Conservation (phyloP, 2,329 filamentous ascomycete genomes). For the Cladosporium oxysporum region DNA sequence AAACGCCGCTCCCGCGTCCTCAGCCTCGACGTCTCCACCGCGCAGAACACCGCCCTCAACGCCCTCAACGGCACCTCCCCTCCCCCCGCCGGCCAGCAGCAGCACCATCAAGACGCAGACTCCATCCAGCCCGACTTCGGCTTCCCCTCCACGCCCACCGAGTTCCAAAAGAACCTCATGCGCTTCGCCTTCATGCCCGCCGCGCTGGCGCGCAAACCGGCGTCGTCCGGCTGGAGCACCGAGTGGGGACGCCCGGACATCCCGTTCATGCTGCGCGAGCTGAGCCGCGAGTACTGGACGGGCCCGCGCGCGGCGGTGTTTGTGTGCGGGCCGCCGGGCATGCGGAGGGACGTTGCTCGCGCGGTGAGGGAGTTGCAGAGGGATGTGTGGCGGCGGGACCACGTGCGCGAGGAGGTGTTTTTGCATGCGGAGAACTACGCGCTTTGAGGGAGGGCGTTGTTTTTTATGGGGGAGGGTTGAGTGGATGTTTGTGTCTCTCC, state of each 20-base stretch:
- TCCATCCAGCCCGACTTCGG: slow-evolving; percentile 53
- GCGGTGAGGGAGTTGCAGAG: slow-evolving; percentile 81
- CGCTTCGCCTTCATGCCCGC: slow-evolving; percentile 78
- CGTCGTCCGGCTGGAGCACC: slow-evolving; percentile 77
- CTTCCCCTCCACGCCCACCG: slow-evolving; percentile 79
- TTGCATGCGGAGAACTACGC: slow-evolving; percentile 95
- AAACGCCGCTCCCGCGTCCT: slow-evolving; percentile 44
- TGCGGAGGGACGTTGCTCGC: slow-evolving; percentile 85
- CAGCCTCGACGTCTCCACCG: slow-evolving; percentile 33
- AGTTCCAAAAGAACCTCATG: slow-evolving; percentile 87
- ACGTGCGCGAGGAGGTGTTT: slow-evolving; percentile 83
- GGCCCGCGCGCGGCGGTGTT: slow-evolving; percentile 84
- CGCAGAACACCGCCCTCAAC: slow-evolving; percentile 41
- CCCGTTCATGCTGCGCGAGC: slow-evolving; percentile 79
- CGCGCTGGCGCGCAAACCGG: slow-evolving; percentile 41
- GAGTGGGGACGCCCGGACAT: slow-evolving; percentile 91
- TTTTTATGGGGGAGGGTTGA: background rate
- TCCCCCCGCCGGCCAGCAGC: slow-evolving; percentile 19
- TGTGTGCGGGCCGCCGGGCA: slow-evolving; percentile 84
- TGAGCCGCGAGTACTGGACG: slow-evolving; percentile 71
- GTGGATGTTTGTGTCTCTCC: too few species aligned
- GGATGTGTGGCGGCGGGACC: slow-evolving; percentile 73
- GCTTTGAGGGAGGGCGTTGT: slow-evolving; percentile 50
- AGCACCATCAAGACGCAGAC: slow-evolving; percentile 23
- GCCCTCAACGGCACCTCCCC: slow-evolving; percentile 12